A percentile compares a stretch with the other conserved stretches of the same genome.
Conservation (phyloP, 1,139 yeast species). For the Suhomyces guaymorum region DNA sequence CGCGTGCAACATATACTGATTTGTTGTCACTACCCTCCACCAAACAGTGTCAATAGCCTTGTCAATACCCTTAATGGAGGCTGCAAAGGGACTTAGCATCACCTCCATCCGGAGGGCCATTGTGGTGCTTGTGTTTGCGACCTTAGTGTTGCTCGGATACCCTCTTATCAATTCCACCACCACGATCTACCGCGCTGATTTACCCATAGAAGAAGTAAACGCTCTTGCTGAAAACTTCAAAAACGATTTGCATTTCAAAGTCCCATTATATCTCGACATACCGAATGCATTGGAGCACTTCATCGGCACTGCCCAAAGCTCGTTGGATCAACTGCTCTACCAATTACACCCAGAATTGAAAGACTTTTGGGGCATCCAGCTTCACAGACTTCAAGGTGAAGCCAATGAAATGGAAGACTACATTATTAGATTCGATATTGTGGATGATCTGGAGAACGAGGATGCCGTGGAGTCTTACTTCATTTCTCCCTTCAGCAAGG, state of each 20-base stretch:
- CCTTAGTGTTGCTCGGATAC: conserved; percentile 51
- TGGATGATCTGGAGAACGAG: conserved; percentile 2
- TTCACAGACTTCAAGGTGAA: conserved; percentile 17
- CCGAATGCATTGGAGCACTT: conserved; percentile 29
- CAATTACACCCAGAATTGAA: conserved; percentile 23
- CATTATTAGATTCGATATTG: conserved; percentile 25
- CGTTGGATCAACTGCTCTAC: conserved; percentile 28
- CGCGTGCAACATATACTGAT: background rate
- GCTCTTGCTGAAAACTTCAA: conserved; percentile 36
- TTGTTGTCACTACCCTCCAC: conserved; percentile 3
- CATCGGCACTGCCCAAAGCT: conserved; percentile 31
- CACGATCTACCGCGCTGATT: conserved; percentile 69
- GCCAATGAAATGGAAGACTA: conserved; percentile 19
- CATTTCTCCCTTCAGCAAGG: conserved; percentile 38
- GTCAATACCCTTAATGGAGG: conserved; percentile 3
- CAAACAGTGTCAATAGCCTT: background rate
- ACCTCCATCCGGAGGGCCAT: conserved; percentile 17
- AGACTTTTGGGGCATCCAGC: conserved; percentile 32
- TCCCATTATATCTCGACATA: conserved; percentile 60
- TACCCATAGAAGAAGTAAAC: conserved; percentile 60
- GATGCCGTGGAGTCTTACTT: conserved; percentile 26
- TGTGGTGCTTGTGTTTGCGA: conserved; percentile 37
- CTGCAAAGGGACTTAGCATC: conserved; percentile 4
- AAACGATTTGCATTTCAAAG: conserved; percentile 39
- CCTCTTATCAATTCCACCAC: conserved; percentile 78